Evolutionary conservation across 306 rosid genomes (phyloP).

Genomic region (Vachellia pachyceras): DNA sequence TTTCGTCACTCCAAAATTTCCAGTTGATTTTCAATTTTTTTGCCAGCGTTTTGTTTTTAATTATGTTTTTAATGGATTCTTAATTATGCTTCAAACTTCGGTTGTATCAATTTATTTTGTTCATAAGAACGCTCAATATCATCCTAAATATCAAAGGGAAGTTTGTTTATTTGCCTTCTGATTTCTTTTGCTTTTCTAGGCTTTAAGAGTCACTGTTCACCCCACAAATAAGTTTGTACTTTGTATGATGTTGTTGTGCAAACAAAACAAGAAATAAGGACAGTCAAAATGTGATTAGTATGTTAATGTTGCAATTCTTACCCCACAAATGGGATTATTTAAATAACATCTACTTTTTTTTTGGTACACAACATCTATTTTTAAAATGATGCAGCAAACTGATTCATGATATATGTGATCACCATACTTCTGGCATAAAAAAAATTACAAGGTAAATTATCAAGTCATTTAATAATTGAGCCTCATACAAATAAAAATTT

Average conservation of each 20-base stretch:
- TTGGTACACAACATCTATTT: neutral
- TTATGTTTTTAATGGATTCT: too few relatives aligned
- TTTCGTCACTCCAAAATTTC: too few relatives aligned
- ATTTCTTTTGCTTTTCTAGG: neutral
- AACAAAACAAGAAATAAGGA: neutral
- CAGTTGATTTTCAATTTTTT: too few relatives aligned
- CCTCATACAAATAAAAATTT: neutral
- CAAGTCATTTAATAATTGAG: neutral
- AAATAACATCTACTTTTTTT: too few relatives aligned
- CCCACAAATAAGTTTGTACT: neutral
- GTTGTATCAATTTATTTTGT: neutral
- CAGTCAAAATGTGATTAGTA: neutral
- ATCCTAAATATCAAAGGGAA: neutral
- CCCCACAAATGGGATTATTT: neutral
- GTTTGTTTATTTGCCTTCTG: neutral
- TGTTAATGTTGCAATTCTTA: neutral
- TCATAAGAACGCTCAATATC: neutral
- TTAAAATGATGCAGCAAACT: neutral
- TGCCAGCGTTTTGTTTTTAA: too few relatives aligned
- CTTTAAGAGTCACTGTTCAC: neutral
- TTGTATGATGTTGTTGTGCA: too few relatives aligned
- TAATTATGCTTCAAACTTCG: too few relatives aligned
- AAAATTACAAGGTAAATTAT: neutral
- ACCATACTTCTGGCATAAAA: neutral
- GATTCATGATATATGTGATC: neutral